Base-by-base conservation (phyloP, 2,329 filamentous ascomycete species). In the Aspergillus aculeatus region DNA sequence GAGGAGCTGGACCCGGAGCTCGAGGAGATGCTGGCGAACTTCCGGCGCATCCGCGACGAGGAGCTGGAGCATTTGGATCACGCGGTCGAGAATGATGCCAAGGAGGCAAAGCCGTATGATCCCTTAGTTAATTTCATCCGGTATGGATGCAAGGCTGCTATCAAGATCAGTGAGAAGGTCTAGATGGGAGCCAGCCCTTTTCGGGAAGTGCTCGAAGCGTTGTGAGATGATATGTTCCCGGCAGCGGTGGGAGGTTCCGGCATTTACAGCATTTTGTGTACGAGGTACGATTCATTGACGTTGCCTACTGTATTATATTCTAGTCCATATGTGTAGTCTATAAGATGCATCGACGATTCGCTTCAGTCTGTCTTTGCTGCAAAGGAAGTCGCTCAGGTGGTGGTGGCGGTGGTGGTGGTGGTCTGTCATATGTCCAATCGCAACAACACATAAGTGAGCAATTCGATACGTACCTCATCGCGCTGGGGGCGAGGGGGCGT, bases 11-110 rank as follows among this genome's bases (percentile, higher is more conserved):
- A 93, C 3, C 84, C 84, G 9, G 94, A 98, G 78, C 77, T 99
- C 66, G 84, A 81, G 55, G 84, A 86, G 19, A 79, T 99, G 70
- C 81, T 96, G 41, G 75, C 78, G 38, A 91, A 90, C 26, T 82
- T 98, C 65, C 84, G 93, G 69, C 82, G 88, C 70, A 97, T 97
- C 71, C 83, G 95, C 24, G 95, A 99, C 73, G 95, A 99, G 78
- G 95, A 99, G 79, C 79, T 99, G 59, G 95, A 99, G 81, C 95
- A 99, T 80, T 79, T 99, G 65, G 95, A 99, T 74, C 90, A 96
- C 78, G 95, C 95, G 0, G 89, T 99, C 21, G 89, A 95, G 74
- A 89, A 98, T 71, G 94, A 98, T 78, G 89, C 93, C 2, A 92
- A 95, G 76, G 87, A 92, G 77, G 95, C 95, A 5, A 86, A 88